Percentiles rank a stretch among this genome's conserved stretches.
Conservation (phyloP, 441 rosid genomes). For the Syzygium malaccense region DNA sequence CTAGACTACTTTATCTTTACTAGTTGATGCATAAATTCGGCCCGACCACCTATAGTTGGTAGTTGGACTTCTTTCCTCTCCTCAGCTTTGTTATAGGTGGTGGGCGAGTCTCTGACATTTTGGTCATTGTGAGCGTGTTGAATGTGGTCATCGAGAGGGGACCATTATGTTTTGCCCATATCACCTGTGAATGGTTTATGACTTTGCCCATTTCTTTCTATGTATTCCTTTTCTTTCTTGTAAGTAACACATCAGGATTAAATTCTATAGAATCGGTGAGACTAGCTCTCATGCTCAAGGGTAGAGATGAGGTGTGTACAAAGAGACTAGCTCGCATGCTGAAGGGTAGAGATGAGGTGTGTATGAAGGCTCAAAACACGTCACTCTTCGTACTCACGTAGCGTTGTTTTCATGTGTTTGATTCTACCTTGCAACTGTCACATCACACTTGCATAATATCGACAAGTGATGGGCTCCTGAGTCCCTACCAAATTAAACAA, state of each 20-base stretch:
- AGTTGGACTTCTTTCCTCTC: neutral
- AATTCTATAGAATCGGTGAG: neutral
- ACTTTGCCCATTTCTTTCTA: neutral
- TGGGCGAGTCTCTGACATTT: neutral
- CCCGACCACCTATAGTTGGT: neutral
- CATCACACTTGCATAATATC: neutral
- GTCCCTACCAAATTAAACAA: neutral
- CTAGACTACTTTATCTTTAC: neutral
- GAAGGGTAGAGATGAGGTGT: neutral
- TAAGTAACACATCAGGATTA: neutral
- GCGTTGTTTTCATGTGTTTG: neutral
- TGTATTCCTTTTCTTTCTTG: neutral
- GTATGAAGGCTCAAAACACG: neutral
- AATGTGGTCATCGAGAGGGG: neutral
- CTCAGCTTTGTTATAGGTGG: neutral
- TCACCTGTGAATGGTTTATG: neutral
- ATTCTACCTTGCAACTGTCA: neutral
- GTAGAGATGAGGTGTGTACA: neutral
- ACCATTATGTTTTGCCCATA: neutral
- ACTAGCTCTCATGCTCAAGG: neutral
- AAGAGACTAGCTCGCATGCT: neutral
- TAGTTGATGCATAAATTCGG: neutral
- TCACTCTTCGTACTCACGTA: neutral
- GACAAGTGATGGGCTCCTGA: neutral
- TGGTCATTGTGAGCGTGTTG: neutral